Percentiles rank a stretch among this genome's conserved stretches.
phyloP scores from a whole-genome alignment of 306 rosid genomes.

The Adenanthera pavonina region DNA sequence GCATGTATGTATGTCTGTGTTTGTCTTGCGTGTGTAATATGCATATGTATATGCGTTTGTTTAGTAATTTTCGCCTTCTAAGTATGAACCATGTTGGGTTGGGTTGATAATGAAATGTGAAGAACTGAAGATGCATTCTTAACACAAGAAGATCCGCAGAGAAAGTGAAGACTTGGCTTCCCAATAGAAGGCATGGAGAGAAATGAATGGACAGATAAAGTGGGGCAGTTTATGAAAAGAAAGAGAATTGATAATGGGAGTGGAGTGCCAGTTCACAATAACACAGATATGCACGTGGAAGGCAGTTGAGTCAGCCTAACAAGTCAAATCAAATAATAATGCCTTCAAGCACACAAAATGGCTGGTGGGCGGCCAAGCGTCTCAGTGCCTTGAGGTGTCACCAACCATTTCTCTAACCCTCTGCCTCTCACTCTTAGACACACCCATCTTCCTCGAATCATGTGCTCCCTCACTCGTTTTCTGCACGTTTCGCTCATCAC shows the following conservation, averaged over 20 bases:
- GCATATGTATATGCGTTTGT: not conserved
- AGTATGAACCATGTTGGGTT: not conserved
- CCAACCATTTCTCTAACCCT: conserved; percentile 24
- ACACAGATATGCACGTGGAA: conserved; percentile 59
- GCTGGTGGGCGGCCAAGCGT: conserved; percentile 31
- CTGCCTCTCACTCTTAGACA: conserved; percentile 34
- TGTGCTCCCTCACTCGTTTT: not conserved
- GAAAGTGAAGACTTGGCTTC: conserved; percentile 49
- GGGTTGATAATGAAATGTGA: too few species aligned
- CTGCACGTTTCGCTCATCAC: not conserved
- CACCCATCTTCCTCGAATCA: not conserved
- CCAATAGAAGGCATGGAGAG: conserved; percentile 78
- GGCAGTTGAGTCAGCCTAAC: conserved; percentile 2
- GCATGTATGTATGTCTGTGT: too few species aligned
- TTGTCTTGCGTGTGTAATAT: too few species aligned
- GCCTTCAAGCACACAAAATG: conserved; percentile 32
- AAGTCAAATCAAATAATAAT: conserved; percentile 56
- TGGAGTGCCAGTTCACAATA: conserved; percentile 55
- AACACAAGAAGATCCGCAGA: not conserved
- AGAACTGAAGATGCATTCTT: too few species aligned
- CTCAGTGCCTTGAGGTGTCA: conserved; percentile 46
- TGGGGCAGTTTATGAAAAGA: conserved; percentile 37
- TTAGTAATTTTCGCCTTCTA: not conserved
- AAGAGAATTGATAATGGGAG: conserved; percentile 37
- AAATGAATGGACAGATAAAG: conserved; percentile 69